Percentiles rank a stretch among this genome's conserved stretches.
These are phyloP conservation scores for Durusdinium trenchii DNA, from an alignment of 73 alveolate genomes.

Conservation along the genomic window DNA sequence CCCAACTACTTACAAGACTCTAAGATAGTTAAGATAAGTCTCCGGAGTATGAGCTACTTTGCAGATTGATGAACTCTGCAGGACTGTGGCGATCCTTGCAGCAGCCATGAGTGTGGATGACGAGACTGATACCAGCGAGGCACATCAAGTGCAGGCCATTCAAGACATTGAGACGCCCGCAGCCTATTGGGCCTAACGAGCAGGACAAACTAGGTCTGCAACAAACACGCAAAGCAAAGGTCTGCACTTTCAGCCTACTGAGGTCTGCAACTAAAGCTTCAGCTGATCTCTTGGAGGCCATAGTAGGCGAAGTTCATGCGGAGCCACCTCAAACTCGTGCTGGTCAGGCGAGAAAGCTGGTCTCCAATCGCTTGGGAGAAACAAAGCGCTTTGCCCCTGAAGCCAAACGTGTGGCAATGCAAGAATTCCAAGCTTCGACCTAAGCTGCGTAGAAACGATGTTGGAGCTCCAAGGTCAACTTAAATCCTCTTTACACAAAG, in stretches of 20 bases:
- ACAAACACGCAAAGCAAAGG: neutral
- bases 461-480: no score
- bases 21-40: no score
- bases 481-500: no score
- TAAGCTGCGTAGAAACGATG: no score
- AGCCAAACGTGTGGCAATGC: constrained; percentile 52
- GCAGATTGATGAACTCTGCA: neutral
- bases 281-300: constrained; percentile 47
- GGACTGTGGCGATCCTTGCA: constrained; percentile 91
- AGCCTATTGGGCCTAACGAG: neutral
- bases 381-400: constrained; percentile 63
- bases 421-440: constrained; percentile 70
- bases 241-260: neutral
- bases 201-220: no score
- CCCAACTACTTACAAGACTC: no score
- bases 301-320: neutral
- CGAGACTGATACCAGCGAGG: constrained; percentile 39
- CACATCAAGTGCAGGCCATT: constrained; percentile 69
- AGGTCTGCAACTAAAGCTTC: constrained; percentile 83
- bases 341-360: constrained; percentile 54
- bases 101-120: constrained; percentile 86
- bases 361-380: constrained; percentile 21
- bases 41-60: no score
- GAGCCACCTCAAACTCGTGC: neutral
- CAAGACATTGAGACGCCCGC: constrained; percentile 84